phyloP scores from a whole-genome alignment of 306 rosid species.

The Prunus padus region DNA sequence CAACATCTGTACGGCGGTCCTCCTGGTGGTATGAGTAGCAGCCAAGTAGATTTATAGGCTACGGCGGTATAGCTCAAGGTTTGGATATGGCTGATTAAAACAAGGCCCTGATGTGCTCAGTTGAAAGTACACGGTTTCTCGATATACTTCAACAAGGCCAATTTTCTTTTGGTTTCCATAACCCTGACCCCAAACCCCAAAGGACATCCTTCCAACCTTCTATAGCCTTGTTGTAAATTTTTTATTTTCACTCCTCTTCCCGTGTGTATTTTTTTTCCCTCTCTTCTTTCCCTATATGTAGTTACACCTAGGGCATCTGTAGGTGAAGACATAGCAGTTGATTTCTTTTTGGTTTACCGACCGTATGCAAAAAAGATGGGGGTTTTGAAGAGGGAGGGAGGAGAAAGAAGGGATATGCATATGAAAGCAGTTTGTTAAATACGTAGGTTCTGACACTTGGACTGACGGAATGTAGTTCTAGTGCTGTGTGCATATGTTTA shows the following conservation, averaged over 20 bases:
- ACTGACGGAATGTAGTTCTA: not conserved
- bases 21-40: conserved; percentile 14
- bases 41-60: conserved; percentile 16
- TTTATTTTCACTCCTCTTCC: not conserved
- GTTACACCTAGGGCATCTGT: not conserved
- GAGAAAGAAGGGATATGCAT: not conserved
- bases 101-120: conserved; percentile 10
- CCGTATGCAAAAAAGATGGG: not conserved
- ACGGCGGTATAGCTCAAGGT: conserved; percentile 10
- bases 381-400: not conserved
- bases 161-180: conserved; percentile 6
- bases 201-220: conserved; percentile 13
- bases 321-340: not conserved
- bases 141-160: not conserved
- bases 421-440: not conserved
- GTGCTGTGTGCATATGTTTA: conserved; percentile 16
- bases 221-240: not conserved
- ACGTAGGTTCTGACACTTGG: not conserved
- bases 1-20: not conserved
- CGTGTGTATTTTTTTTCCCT: not conserved
- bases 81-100: conserved; percentile 9
- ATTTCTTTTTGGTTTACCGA: not conserved
- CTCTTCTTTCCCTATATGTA: not conserved
- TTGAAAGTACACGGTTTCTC: not conserved
- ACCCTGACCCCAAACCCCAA: not conserved